A percentile compares a stretch with the other conserved stretches of the same genome.
Conservation (phyloP, 139 green algal genomes). For the Gonium pectorale region DNA sequence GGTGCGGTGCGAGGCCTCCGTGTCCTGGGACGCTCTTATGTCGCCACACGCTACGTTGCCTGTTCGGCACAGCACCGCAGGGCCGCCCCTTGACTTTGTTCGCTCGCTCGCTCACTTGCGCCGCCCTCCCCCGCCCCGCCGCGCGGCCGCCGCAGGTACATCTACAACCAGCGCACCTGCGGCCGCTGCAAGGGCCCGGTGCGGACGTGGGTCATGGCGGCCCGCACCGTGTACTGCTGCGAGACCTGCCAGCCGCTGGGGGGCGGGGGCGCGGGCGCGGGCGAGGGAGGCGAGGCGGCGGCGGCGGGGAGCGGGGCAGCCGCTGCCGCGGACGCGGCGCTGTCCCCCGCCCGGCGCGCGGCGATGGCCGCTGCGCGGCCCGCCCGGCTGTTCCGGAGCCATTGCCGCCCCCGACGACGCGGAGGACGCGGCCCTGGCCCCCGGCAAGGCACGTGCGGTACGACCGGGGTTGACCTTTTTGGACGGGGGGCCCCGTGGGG, state of each 20-base stretch:
- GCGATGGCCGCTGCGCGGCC: constrained; percentile 26
- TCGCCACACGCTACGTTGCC: no score
- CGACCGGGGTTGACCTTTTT: no score
- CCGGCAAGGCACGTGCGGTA: constrained; percentile 27
- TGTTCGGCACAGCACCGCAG: no score
- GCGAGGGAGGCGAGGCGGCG: background rate
- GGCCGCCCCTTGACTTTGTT: no score
- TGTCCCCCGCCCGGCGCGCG: constrained; percentile 30
- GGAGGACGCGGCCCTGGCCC: background rate
- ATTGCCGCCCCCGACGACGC: constrained; percentile 81
- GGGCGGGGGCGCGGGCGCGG: background rate
- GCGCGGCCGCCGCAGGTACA: constrained; percentile 66
- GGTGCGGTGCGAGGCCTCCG: no score
- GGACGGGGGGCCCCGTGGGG: no score
- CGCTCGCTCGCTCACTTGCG: background rate
- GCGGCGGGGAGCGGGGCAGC: background rate
- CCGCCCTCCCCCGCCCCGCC: background rate
- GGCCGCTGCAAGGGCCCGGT: constrained; percentile 74
- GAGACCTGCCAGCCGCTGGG: constrained; percentile 77
- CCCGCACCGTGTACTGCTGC: constrained; percentile 82
- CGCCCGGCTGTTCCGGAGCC: constrained; percentile 67
- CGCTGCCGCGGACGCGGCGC: background rate
- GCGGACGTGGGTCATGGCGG: constrained; percentile 82
- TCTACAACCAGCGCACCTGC: constrained; percentile 89
- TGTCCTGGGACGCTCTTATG: no score